phyloP scores from a whole-genome alignment of 495 filamentous ascomycete species.

The Cercophora sp. region DNA sequence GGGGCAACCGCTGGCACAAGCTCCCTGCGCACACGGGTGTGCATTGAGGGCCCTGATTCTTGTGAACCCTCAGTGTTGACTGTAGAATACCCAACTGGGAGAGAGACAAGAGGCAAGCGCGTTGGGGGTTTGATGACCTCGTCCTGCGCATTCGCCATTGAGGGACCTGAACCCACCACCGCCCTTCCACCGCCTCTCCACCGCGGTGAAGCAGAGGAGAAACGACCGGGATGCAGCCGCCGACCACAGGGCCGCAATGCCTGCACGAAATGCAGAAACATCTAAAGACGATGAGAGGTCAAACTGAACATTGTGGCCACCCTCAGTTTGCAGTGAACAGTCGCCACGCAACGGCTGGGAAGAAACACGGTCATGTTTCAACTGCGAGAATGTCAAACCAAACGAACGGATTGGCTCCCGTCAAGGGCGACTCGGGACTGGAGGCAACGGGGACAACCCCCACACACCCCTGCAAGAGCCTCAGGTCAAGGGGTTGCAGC shows the following conservation, averaged over 20 bases:
- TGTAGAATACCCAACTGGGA: too few species aligned
- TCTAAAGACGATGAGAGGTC: too few species aligned
- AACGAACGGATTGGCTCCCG: slow-evolving; percentile 22
- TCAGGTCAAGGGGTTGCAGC: slow-evolving; percentile 22
- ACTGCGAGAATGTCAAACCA: slow-evolving; percentile 28
- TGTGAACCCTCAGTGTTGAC: background rate
- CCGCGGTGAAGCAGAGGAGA: too few species aligned
- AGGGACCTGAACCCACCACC: too few species aligned
- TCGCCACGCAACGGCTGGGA: slow-evolving; percentile 16
- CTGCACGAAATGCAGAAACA: too few species aligned
- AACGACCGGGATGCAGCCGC: too few species aligned
- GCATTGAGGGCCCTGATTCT: slow-evolving; percentile 18
- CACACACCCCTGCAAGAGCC: slow-evolving; percentile 27
- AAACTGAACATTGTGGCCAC: too few species aligned
- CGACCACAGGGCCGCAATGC: too few species aligned
- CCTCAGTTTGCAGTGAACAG: background rate
- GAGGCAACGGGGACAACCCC: background rate
- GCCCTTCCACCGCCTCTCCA: too few species aligned
- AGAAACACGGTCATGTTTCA: slow-evolving; percentile 36
- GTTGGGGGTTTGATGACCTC: background rate
- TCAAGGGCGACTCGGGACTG: slow-evolving; percentile 6
- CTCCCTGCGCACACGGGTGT: slow-evolving; percentile 7
- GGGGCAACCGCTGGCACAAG: slow-evolving; percentile 21
- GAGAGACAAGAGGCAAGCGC: too few species aligned
- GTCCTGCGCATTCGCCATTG: slow-evolving; percentile 1